Conservation (phyloP, 2,329 filamentous ascomycete species). For the Pseudopithomyces maydicus region DNA sequence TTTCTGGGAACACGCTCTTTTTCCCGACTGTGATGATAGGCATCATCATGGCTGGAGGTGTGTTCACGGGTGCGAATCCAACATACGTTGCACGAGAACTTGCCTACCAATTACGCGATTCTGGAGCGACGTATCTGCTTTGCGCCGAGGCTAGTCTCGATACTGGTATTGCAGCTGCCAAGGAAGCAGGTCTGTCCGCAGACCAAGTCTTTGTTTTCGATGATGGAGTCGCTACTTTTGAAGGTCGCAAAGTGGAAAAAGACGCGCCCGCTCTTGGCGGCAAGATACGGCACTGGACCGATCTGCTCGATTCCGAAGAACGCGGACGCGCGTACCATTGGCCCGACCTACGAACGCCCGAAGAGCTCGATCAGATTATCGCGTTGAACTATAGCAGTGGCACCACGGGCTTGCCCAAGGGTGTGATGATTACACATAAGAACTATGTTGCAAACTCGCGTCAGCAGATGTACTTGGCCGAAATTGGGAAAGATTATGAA, state of each 20-base stretch:
- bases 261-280: constrained; percentile 42
- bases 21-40: constrained; percentile 74
- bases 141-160: constrained; percentile 65
- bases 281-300: constrained; percentile 64
- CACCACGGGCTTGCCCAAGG: constrained; percentile 83
- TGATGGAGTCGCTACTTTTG: constrained; percentile 53
- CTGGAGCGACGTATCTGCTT: constrained; percentile 69
- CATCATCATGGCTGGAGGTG: constrained; percentile 74
- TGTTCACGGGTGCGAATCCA: constrained; percentile 79
- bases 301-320: constrained; percentile 55
- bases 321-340: constrained; percentile 67
- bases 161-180: constrained; percentile 69
- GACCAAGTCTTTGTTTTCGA: constrained; percentile 70
- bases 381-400: constrained; percentile 81
- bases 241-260: constrained; percentile 44
- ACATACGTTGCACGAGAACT: constrained; percentile 71
- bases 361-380: constrained; percentile 60
- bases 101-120: constrained; percentile 75
- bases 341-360: constrained; percentile 59
- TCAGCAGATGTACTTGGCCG: constrained; percentile 59
- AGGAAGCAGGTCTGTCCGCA: constrained; percentile 59
- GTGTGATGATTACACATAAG: constrained; percentile 78
- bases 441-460: constrained; percentile 75
- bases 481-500: constrained; percentile 56
- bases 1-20: constrained; percentile 74